Percentiles rank a stretch among this genome's conserved stretches.
phyloP scores from a whole-genome alignment of 495 filamentous ascomycete genomes.

The Penicillium riverlandense region DNA sequence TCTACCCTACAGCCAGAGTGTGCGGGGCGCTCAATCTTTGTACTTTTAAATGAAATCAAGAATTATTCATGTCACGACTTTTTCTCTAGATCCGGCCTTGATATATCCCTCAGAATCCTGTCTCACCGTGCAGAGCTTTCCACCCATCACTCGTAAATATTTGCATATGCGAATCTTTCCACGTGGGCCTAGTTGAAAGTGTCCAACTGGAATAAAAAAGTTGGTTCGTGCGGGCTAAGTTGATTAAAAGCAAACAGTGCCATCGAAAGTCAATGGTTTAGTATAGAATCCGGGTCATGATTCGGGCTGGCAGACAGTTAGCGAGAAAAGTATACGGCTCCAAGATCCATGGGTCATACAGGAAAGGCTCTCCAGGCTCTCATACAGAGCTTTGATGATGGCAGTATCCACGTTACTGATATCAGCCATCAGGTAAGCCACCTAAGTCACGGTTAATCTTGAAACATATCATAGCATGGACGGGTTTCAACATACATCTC shows the following conservation, averaged over 20 bases:
- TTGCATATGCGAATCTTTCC: background rate
- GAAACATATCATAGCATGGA: background rate
- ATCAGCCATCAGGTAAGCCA: constrained; percentile 97
- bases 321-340: background rate
- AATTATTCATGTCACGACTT: constrained; percentile 7
- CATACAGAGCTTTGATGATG: constrained; percentile 80
- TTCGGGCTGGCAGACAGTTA: constrained; percentile 52
- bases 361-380: constrained; percentile 70
- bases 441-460: constrained; percentile 32
- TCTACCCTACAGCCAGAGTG: too few species aligned
- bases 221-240: constrained; percentile 11
- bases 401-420: constrained; percentile 73
- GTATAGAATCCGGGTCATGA: constrained; percentile 84
- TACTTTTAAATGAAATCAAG: too few species aligned
- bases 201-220: constrained; percentile 1
- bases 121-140: background rate
- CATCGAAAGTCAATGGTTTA: constrained; percentile 28
- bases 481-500: constrained; percentile 53
- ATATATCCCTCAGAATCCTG: background rate
- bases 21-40: too few species aligned
- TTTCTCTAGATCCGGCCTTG: background rate
- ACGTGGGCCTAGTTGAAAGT: constrained; percentile 16
- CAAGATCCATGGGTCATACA: constrained; percentile 47
- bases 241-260: constrained; percentile 14
- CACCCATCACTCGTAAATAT: background rate